Evolutionary conservation across 441 rosid species (phyloP).

Genomic region (Isatis lusitanica): DNA sequence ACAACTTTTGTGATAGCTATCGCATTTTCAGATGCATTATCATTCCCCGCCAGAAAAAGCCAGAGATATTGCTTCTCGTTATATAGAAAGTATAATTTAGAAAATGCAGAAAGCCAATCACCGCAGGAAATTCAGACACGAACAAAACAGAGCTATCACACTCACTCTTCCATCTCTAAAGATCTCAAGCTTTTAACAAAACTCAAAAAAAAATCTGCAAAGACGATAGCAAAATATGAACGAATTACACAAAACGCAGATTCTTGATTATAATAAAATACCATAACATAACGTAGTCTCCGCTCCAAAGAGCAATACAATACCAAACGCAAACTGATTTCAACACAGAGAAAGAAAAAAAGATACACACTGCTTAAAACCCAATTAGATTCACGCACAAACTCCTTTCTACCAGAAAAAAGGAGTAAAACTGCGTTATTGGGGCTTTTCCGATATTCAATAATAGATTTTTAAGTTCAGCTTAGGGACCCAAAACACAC

Average conservation of each 20-base stretch:
- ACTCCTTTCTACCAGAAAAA: constrained; percentile 46
- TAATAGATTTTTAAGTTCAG: neutral
- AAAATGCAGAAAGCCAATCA: neutral
- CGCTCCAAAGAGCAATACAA: constrained; percentile 21
- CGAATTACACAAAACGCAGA: neutral
- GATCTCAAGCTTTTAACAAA: neutral
- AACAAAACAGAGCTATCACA: too few relatives aligned
- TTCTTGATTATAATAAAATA: neutral
- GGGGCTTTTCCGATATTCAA: constrained; percentile 30
- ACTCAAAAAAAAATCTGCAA: neutral
- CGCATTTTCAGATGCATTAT: too few relatives aligned
- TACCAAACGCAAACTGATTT: constrained; percentile 7
- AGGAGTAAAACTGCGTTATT: constrained; percentile 37
- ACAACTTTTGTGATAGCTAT: too few relatives aligned
- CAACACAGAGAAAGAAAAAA: constrained; percentile 4
- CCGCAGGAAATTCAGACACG: too few relatives aligned
- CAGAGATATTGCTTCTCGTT: too few relatives aligned
- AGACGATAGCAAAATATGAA: neutral
- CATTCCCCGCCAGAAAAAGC: too few relatives aligned
- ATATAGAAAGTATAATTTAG: too few relatives aligned
- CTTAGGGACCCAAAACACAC: constrained; percentile 25
- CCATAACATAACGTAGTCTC: neutral
- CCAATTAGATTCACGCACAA: constrained; percentile 76
- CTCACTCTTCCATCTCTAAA: neutral
- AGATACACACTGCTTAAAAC: constrained; percentile 12